Evolutionary conservation across 2,329 filamentous ascomycete genomes (phyloP), one percentile per base, ranked within the genome.

Genomic region (Sphaerulina vaccinii): DNA sequence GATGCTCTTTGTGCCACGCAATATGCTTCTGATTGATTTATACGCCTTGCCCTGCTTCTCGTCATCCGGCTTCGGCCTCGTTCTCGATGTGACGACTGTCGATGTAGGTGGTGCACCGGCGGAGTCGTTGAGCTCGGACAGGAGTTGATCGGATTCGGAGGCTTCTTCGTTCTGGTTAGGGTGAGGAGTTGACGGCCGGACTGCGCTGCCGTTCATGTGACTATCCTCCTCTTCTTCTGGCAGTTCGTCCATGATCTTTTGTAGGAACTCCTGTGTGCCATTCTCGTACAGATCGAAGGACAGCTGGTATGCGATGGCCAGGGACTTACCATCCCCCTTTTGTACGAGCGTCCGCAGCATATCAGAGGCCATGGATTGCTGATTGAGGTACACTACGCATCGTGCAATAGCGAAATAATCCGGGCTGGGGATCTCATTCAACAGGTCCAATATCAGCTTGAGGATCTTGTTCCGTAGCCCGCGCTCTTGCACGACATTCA

Each of bases 201-300:
- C 68, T 15, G 66, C 59, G 23, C 60, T 56, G 32, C 72, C 74
- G 39, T 75, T 75, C 18, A 66, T 65, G 11, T 66, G 61, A 7
- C 41, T 50, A 22, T 79, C 75, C 33, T 79, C 75, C 11, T 69
- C 66, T 27, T 75, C 73, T 37, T 78, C 75, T 0, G 90, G 88
- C 24, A 97, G 76, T 39, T 88, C 84, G 52, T 88, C 83, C 65
- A 92, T 85, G 38, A 99, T 88, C 73, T 93, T 96, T 61, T 85
- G 85, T 19, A 99, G 73, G 64, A 99, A 99, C 68, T 97, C 93
- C 65, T 99, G 93, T 0, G 93, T 97, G 61, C 93, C 93, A 67
- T 99, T 99, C 73, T 99, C 93, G 71, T 96, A 97, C 5, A 99
- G 79, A 66, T 99, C 93, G 65, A 99, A 99, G 1, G 92, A 93